These are phyloP conservation scores for Acacia melanoxylon DNA, from an alignment of 306 rosid species.

Conservation along the genomic window DNA sequence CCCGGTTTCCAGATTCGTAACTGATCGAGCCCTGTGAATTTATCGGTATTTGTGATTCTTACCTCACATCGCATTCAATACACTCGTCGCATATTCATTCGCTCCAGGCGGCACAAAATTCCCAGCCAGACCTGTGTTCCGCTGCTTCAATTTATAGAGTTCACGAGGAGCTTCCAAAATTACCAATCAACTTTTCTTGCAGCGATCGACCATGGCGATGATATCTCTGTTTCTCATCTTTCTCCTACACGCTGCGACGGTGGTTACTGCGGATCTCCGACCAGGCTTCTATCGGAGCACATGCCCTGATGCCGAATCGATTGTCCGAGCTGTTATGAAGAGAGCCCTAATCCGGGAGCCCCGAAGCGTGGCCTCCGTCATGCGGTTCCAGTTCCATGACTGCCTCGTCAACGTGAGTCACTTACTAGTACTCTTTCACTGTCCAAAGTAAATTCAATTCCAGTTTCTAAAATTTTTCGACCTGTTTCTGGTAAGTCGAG, in stretches of 20 bases:
- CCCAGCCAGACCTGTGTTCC: background rate
- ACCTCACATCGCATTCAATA: background rate
- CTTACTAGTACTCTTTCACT: background rate
- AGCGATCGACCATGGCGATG: background rate
- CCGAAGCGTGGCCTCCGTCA: conserved; percentile 81
- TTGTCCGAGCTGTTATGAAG: conserved; percentile 65
- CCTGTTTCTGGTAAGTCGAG: background rate
- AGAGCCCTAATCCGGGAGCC: conserved; percentile 62
- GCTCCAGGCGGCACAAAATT: background rate
- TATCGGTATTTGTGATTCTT: background rate
- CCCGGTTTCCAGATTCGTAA: background rate
- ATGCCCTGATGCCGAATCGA: conserved; percentile 62
- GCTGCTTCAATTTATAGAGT: background rate
- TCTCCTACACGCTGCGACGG: conserved; percentile 29
- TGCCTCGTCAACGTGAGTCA: conserved; percentile 73
- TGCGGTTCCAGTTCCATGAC: conserved; percentile 90
- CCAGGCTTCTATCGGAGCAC: conserved; percentile 52
- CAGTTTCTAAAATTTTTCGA: background rate
- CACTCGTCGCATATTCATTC: conserved; percentile 1
- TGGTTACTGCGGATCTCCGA: conserved; percentile 44
- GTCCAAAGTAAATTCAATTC: background rate
- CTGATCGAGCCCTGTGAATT: background rate
- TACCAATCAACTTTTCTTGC: background rate
- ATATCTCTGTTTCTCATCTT: conserved; percentile 28
- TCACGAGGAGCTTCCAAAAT: background rate